Evolutionary conservation across 148 eudicot genomes (phyloP).

Genomic region (Amaranthus palmeri): DNA sequence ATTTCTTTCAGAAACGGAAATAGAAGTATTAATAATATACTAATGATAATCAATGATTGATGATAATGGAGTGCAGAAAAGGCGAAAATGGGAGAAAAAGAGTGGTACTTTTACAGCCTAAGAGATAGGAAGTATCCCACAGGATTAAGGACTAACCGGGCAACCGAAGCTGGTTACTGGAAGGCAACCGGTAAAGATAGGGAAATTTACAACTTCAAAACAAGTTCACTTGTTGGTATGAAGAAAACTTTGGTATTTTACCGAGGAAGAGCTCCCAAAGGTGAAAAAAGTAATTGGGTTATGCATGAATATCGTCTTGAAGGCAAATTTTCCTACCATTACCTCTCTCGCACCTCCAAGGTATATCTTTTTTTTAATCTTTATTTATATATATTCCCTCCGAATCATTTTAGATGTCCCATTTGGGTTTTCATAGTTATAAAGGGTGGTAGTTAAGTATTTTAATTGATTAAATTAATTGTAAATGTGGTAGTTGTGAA

Average conservation of each 20-base stretch:
- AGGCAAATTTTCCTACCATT: constrained; percentile 90
- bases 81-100: constrained; percentile 96
- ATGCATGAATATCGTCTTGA: constrained; percentile 97
- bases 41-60: background rate
- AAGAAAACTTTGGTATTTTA: constrained; percentile 97
- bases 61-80: constrained; percentile 32
- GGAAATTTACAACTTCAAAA: constrained; percentile 80
- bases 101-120: constrained; percentile 93
- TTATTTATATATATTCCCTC: too few species aligned
- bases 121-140: constrained; percentile 94
- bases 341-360: constrained; percentile 73
- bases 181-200: constrained; percentile 98
- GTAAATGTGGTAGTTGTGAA: too few species aligned
- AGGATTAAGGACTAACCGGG: constrained; percentile 79
- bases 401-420: too few species aligned
- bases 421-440: too few species aligned
- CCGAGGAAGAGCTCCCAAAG: constrained; percentile 89
- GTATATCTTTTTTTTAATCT: constrained; percentile 22
- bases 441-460: too few species aligned
- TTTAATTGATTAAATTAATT: too few species aligned
- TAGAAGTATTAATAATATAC: too few species aligned
- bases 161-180: constrained; percentile 94
- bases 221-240: constrained; percentile 75
- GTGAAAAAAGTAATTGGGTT: constrained; percentile 92
- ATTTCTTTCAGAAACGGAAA: too few species aligned